A percentile compares a stretch with the other conserved stretches of the same genome.
These are phyloP conservation scores for Cutaneotrichosporon cutaneum DNA, from an alignment of 1,284 basidiomycete species.

Conservation along the genomic window DNA sequence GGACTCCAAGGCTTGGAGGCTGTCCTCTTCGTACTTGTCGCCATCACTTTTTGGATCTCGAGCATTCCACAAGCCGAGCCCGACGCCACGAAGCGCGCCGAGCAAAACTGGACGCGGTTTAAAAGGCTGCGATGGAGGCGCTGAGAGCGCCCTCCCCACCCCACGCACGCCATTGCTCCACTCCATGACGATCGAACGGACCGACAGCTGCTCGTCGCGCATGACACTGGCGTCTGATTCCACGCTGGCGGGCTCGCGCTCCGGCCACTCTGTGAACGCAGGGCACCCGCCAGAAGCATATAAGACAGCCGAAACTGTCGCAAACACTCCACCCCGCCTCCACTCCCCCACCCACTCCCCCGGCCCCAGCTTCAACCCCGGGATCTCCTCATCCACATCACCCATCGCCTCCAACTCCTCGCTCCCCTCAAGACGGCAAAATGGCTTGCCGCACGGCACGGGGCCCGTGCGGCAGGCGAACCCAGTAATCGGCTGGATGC, in stretches of 20 bases:
- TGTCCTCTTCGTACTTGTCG: neutral
- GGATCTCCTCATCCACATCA: no score
- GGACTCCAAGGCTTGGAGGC: no score
- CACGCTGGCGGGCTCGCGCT: conserved; percentile 1
- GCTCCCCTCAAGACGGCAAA: neutral
- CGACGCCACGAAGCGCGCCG: neutral
- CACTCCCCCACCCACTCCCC: neutral
- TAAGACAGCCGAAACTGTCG: no score
- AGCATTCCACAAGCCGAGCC: neutral
- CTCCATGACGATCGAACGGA: neutral
- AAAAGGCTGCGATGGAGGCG: neutral
- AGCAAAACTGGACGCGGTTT: no score
- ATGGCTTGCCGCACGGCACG: neutral
- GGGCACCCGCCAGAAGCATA: no score
- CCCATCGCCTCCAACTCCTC: neutral
- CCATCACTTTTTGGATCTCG: neutral
- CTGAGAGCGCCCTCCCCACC: neutral
- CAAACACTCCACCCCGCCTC: neutral
- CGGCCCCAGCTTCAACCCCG: no score
- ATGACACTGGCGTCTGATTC: conserved; percentile 1
- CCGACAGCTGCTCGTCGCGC: conserved; percentile 4
- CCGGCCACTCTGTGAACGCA: neutral
- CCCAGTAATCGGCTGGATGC: neutral
- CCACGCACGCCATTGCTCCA: neutral
- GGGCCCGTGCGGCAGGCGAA: conserved; percentile 1